Percentiles rank a stretch among this genome's conserved stretches.
These are phyloP conservation scores for Teratosphaeria zuluensis DNA, from an alignment of 2,329 filamentous ascomycete genomes.

Conservation along the genomic window DNA sequence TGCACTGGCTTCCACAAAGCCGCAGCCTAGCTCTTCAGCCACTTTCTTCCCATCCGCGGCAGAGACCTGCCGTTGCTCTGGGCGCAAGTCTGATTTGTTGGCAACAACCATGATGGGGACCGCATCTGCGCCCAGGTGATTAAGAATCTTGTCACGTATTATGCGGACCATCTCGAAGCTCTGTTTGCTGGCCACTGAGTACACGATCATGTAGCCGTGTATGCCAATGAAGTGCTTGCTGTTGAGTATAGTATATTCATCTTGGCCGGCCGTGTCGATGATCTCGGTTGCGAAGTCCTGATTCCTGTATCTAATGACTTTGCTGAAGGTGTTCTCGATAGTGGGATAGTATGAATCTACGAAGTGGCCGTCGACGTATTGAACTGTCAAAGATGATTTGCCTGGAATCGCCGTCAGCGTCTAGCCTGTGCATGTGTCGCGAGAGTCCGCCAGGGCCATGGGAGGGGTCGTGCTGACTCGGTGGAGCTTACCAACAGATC, in stretches of 20 bases:
- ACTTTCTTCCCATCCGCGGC: constrained; percentile 76
- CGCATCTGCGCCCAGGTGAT: constrained; percentile 84
- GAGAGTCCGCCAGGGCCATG: neutral
- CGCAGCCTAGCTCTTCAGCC: constrained; percentile 79
- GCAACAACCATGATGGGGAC: constrained; percentile 91
- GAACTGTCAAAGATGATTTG: constrained; percentile 94
- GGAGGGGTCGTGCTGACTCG: neutral
- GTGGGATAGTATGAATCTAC: constrained; percentile 99
- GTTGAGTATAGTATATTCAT: constrained; percentile 97
- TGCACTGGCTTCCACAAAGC: constrained; percentile 89
- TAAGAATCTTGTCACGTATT: constrained; percentile 93
- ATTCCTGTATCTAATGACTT: constrained; percentile 83
- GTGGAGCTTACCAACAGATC: constrained; percentile 65
- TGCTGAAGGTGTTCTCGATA: constrained; percentile 98
- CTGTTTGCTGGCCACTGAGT: constrained; percentile 87
- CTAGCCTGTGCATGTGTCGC: constrained; percentile 5
- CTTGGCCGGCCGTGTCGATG: constrained; percentile 92
- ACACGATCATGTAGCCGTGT: constrained; percentile 96
- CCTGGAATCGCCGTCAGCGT: constrained; percentile 44
- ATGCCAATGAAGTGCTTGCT: constrained; percentile 99
- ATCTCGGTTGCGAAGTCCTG: constrained; percentile 95
- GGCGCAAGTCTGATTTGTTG: constrained; percentile 90
- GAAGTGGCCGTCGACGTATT: constrained; percentile 95
- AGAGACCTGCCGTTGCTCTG: constrained; percentile 86
- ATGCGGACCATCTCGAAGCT: constrained; percentile 97